Evolutionary conservation across 371 early-diverging fungal genomes (phyloP).

Genomic region (Actinomucor elegans): DNA sequence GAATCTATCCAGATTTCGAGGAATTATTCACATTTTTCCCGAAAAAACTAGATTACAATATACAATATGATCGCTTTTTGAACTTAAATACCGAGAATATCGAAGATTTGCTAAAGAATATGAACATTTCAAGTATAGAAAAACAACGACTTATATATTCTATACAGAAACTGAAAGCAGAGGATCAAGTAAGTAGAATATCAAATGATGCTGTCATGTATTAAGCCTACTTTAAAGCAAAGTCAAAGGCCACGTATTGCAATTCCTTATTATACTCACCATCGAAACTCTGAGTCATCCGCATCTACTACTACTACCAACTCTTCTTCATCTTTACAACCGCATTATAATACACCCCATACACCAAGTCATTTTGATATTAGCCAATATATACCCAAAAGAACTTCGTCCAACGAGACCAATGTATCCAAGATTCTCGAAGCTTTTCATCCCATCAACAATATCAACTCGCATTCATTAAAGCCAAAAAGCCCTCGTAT

Average conservation of each 20-base stretch:
- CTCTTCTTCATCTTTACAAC: not conserved
- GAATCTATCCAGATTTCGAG: not conserved
- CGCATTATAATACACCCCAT: not conserved
- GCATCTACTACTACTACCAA: not conserved
- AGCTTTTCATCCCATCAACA: conserved; percentile 14
- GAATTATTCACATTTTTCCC: not conserved
- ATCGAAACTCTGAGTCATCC: not conserved
- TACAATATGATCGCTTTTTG: conserved; percentile 17
- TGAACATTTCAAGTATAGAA: not conserved
- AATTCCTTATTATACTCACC: conserved; percentile 12
- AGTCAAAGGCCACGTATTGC: conserved; percentile 11
- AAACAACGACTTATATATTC: conserved; percentile 13
- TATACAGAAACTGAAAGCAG: conserved; percentile 18
- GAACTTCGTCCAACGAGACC: conserved; percentile 22
- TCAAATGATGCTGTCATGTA: not conserved
- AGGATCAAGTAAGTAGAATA: conserved; percentile 12
- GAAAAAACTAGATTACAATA: conserved; percentile 9
- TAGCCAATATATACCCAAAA: conserved; percentile 29
- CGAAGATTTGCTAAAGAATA: conserved; percentile 7
- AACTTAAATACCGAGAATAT: conserved; percentile 14
- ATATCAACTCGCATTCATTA: not conserved
- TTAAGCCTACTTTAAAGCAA: not conserved
- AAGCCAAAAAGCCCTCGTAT: conserved; percentile 15
- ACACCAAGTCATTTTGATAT: conserved; percentile 15
- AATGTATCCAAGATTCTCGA: conserved; percentile 21